Evolutionary conservation across 352 stramenopile species (phyloP).

Genomic region (Phytophthora cajani): DNA sequence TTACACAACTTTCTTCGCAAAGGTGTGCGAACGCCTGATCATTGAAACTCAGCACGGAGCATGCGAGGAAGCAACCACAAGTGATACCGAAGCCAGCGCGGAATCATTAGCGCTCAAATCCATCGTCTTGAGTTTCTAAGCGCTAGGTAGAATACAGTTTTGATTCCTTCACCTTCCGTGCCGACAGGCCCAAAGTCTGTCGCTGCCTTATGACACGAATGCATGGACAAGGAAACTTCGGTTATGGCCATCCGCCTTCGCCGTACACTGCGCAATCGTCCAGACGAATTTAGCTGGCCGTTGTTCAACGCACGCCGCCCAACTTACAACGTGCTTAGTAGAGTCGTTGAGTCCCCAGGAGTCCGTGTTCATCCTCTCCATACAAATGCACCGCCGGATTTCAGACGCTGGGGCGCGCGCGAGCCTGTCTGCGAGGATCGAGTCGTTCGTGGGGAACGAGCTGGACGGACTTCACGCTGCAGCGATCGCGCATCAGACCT

Average conservation of each 20-base stretch:
- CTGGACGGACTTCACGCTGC: conserved; percentile 26
- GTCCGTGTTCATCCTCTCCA: neutral
- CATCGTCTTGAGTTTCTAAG: conserved; percentile 16
- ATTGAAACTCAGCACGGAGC: conserved; percentile 2
- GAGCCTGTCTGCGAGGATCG: conserved; percentile 23
- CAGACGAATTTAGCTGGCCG: conserved; percentile 28
- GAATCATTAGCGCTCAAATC: neutral
- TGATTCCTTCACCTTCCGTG: conserved; percentile 7
- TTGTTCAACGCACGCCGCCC: conserved; percentile 5
- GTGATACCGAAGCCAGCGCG: neutral
- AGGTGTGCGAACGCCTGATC: conserved; percentile 19
- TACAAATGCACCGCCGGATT: conserved; percentile 11
- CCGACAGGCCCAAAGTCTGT: neutral
- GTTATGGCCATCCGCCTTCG: conserved; percentile 14
- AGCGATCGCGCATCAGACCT: conserved; percentile 24
- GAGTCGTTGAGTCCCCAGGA: neutral
- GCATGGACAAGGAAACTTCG: neutral
- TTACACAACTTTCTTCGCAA: conserved; percentile 15
- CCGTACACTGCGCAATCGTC: neutral
- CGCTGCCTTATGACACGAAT: neutral
- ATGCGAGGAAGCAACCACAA: neutral
- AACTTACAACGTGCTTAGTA: neutral
- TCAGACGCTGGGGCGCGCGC: neutral
- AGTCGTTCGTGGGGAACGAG: conserved; percentile 25
- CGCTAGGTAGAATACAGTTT: conserved; percentile 10